Percentiles rank a stretch among this genome's conserved stretches.
Evolutionary conservation across 139 green algal species (phyloP).

Genomic region (Chlamydomonas schloesseri): DNA sequence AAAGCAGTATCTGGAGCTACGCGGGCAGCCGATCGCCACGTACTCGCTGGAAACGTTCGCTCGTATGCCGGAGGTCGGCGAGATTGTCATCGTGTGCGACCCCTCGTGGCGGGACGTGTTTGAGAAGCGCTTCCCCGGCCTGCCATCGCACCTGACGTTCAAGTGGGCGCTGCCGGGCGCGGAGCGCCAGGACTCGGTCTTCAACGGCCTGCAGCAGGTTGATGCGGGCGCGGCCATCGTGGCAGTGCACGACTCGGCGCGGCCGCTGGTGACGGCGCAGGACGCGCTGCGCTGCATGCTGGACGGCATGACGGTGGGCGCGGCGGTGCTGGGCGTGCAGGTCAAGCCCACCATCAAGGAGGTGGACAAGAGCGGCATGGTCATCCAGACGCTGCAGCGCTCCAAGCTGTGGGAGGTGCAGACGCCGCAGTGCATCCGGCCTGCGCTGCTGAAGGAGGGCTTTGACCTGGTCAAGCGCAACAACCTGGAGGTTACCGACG

Average conservation of each 20-base stretch:
- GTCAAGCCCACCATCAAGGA: slow-evolving; percentile 99
- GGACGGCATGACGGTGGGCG: slow-evolving; percentile 69
- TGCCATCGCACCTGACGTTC: slow-evolving; percentile 56
- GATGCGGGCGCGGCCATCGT: slow-evolving; percentile 75
- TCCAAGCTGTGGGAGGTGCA: slow-evolving; percentile 97
- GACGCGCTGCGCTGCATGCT: slow-evolving; percentile 67
- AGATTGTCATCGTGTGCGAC: slow-evolving; percentile 97
- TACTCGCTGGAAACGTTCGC: slow-evolving; percentile 91
- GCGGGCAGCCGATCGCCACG: slow-evolving; percentile 86
- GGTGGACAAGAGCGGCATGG: slow-evolving; percentile 75
- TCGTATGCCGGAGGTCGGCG: slow-evolving; percentile 86
- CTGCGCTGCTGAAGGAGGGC: slow-evolving; percentile 83
- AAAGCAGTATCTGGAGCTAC: slow-evolving; percentile 97
- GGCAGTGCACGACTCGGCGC: slow-evolving; percentile 95
- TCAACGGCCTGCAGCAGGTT: slow-evolving; percentile 82
- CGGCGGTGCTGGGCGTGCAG: slow-evolving; percentile 95
- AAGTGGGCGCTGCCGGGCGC: slow-evolving; percentile 91
- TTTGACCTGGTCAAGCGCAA: slow-evolving; percentile 87
- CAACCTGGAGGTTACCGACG: slow-evolving; percentile 95
- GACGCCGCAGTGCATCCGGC: slow-evolving; percentile 93
- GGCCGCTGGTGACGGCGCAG: slow-evolving; percentile 82
- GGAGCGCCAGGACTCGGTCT: slow-evolving; percentile 96
- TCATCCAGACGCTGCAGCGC: slow-evolving; percentile 92
- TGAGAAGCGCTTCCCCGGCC: slow-evolving; percentile 49
- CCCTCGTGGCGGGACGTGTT: slow-evolving; percentile 81